Conservation (phyloP, 2,329 filamentous ascomycete species). For the Teratosphaeria destructans region DNA sequence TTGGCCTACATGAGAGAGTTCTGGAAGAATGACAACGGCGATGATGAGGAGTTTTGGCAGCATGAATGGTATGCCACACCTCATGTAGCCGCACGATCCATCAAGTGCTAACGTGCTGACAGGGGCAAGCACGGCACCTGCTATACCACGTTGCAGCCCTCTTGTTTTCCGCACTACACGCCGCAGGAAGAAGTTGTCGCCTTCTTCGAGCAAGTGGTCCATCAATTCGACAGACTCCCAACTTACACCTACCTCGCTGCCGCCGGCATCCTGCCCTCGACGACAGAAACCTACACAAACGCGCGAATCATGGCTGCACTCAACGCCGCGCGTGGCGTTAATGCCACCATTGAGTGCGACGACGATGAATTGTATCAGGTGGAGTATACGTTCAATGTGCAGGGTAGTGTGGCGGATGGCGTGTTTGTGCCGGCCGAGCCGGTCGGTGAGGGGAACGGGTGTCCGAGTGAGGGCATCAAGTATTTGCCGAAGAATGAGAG, state of each 20-base stretch:
- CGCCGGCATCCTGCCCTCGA: conserved; percentile 49
- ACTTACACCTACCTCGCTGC: conserved; percentile 52
- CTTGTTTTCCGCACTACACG: too few species aligned
- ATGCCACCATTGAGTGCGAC: conserved; percentile 40
- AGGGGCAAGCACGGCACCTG: too few species aligned
- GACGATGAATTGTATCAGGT: conserved; percentile 38
- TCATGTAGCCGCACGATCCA: too few species aligned
- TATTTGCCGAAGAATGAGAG: conserved; percentile 46
- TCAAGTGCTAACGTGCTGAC: too few species aligned
- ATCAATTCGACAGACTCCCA: conserved; percentile 54
- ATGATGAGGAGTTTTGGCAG: too few species aligned
- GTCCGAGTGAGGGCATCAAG: conserved; percentile 49
- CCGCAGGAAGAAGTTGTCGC: conserved; percentile 50
- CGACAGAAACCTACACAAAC: conserved; percentile 47
- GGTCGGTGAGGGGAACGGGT: conserved; percentile 49
- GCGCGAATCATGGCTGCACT: conserved; percentile 35
- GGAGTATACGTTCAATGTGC: conserved; percentile 52
- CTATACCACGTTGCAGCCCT: too few species aligned
- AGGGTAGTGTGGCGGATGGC: conserved; percentile 47
- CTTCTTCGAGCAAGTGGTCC: conserved; percentile 56
- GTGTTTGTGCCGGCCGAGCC: conserved; percentile 46
- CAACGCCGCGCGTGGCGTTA: conserved; percentile 30
- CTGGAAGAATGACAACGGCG: too few species aligned
- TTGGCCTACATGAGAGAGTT: too few species aligned
- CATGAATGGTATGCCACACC: too few species aligned